phyloP scores from a whole-genome alignment of 2,329 filamentous ascomycete species.

The Fonsecaea pedrosoi region DNA sequence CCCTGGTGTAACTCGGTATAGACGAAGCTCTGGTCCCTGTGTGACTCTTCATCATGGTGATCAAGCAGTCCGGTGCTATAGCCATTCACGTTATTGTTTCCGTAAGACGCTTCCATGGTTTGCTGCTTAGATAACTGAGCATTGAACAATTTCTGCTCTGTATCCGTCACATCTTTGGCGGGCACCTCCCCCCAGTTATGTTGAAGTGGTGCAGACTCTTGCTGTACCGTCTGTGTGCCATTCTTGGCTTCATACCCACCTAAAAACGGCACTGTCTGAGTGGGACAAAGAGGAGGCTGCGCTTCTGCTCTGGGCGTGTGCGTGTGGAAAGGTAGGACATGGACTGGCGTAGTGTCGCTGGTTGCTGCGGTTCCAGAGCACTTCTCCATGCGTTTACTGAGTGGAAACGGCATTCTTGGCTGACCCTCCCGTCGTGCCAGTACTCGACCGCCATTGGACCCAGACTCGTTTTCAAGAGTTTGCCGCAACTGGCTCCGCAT shows the following conservation, averaged over 20 bases:
- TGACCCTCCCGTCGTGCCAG: constrained; percentile 27
- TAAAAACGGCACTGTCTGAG: not conserved
- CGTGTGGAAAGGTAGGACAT: not conserved
- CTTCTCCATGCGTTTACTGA: constrained; percentile 23
- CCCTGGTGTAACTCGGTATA: constrained; percentile 9
- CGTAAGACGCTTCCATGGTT: not conserved
- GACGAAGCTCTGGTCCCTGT: constrained; percentile 1
- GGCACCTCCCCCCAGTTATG: constrained; percentile 9
- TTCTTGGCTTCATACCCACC: not conserved
- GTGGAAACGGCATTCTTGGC: constrained; percentile 35
- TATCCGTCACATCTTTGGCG: not conserved
- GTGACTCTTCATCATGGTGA: constrained; percentile 8
- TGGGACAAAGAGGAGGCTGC: not conserved
- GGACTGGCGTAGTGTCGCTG: not conserved
- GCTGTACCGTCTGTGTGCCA: not conserved
- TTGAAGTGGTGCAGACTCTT: not conserved
- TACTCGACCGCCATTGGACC: constrained; percentile 8
- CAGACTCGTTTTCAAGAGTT: constrained; percentile 22
- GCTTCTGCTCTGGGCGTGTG: constrained; percentile 14
- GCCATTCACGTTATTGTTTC: constrained; percentile 9
- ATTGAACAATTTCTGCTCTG: not conserved
- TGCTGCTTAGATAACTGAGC: not conserved
- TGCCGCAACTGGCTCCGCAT: constrained; percentile 22
- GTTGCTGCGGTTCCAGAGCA: constrained; percentile 21
- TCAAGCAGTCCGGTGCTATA: not conserved